These are phyloP conservation scores for Nephromyces sp. DNA, from an alignment of 169 alveolate species.

Conservation along the genomic window DNA sequence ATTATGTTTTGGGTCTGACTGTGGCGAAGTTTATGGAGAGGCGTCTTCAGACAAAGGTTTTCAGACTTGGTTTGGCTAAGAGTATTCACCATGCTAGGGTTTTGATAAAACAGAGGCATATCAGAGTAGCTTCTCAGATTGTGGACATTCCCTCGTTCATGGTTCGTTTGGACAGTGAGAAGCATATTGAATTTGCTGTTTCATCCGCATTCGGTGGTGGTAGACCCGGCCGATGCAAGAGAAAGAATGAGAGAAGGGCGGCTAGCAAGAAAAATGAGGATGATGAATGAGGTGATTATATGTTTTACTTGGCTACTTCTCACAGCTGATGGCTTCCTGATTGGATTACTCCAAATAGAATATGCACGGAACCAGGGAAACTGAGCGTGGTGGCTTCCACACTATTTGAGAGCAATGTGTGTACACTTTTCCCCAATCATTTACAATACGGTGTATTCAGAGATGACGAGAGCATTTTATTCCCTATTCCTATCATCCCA, in stretches of 20 bases:
- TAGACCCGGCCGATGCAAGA: slow-evolving; percentile 90
- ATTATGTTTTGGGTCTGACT: slow-evolving; percentile 96
- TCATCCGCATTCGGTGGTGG: slow-evolving; percentile 93
- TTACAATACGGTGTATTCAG: no score
- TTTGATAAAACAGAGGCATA: slow-evolving; percentile 95
- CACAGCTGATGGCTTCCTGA: no score
- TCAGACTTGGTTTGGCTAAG: slow-evolving; percentile 88
- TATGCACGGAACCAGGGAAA: no score
- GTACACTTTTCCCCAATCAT: no score
- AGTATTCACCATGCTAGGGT: slow-evolving; percentile 98
- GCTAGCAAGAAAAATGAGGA: slow-evolving; percentile 25
- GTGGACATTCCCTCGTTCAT: slow-evolving; percentile 95
- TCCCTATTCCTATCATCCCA: no score
- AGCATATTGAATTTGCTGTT: slow-evolving; percentile 90
- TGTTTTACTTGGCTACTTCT: no score
- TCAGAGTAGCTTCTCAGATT: slow-evolving; percentile 94
- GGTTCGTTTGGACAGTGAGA: slow-evolving; percentile 98
- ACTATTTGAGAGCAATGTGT: no score
- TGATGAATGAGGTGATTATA: slow-evolving; percentile 6
- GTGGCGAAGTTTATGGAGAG: slow-evolving; percentile 94
- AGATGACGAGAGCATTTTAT: no score
- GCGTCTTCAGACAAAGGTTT: slow-evolving; percentile 96
- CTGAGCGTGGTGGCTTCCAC: no score
- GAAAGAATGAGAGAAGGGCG: slow-evolving; percentile 55
- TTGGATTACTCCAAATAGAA: no score